These are phyloP conservation scores for Phytophthora cryptogea DNA, from an alignment of 352 stramenopile genomes.

Conservation along the genomic window DNA sequence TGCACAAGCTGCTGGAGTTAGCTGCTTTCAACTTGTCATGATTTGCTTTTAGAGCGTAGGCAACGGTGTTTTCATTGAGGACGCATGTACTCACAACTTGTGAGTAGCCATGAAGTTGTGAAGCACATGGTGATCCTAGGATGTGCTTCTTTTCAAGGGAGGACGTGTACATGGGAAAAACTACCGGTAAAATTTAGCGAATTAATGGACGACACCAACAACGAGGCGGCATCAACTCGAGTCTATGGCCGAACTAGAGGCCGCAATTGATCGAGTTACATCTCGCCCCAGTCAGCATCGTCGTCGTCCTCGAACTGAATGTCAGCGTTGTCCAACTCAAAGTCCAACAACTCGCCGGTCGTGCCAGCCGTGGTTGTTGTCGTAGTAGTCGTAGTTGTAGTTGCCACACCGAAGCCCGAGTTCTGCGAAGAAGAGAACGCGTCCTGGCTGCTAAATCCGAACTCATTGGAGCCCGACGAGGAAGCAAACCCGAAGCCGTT, in stretches of 20 bases:
- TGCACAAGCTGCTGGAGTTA: too few relatives aligned
- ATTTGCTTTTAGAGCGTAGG: too few relatives aligned
- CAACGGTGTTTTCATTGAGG: too few relatives aligned
- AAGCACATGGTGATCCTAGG: too few relatives aligned
- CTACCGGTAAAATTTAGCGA: constrained; percentile 1
- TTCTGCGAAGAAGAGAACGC: constrained; percentile 34
- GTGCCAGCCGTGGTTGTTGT: constrained; percentile 36
- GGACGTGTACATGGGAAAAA: not conserved
- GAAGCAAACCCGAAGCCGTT: constrained; percentile 24
- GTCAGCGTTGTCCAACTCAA: constrained; percentile 76
- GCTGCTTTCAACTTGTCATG: too few relatives aligned
- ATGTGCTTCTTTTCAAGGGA: too few relatives aligned
- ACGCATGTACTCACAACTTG: too few relatives aligned
- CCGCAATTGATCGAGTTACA: constrained; percentile 40
- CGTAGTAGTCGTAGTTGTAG: constrained; percentile 27
- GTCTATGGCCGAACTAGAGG: not conserved
- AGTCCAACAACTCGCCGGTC: constrained; percentile 70
- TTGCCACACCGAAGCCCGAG: constrained; percentile 24
- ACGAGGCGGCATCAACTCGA: constrained; percentile 1
- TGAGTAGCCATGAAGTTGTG: too few relatives aligned
- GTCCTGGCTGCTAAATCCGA: constrained; percentile 38
- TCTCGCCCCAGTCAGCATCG: constrained; percentile 84
- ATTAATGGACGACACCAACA: constrained; percentile 13
- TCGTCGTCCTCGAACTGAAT: constrained; percentile 83
- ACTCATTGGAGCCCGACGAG: constrained; percentile 34